A percentile compares a stretch with the other conserved stretches of the same genome.
phyloP scores from a whole-genome alignment of 108 stramenopile species.

The Nannochloropsis granulata region DNA sequence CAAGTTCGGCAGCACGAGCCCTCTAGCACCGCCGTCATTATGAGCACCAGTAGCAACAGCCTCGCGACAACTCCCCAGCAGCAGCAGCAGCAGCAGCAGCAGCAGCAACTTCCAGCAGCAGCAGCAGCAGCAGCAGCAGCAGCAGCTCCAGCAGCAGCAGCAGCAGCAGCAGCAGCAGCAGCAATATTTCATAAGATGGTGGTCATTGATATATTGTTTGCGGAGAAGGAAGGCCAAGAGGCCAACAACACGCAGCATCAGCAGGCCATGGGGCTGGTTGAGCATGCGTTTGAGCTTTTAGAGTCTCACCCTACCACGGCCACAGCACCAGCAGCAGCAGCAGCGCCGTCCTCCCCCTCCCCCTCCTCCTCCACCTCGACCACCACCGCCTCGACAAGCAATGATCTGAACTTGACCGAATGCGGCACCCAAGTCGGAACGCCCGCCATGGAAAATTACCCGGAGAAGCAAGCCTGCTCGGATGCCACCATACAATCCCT shows the following conservation, averaged over 20 bases:
- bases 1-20: too few relatives aligned
- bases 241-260: not conserved
- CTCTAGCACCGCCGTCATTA: too few relatives aligned
- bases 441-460: too few relatives aligned
- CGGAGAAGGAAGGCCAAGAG: not conserved
- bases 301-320: too few relatives aligned
- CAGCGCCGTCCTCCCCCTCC: not conserved
- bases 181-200: not conserved
- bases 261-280: not conserved
- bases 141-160: too few relatives aligned
- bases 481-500: not conserved
- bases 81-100: slow-evolving; percentile 13
- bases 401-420: not conserved
- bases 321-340: not conserved
- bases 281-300: not conserved
- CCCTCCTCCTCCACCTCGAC: not conserved
- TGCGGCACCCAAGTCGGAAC: not conserved
- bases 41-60: too few relatives aligned
- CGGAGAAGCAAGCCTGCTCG: not conserved
- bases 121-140: not conserved
- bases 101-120: slow-evolving; percentile 66
- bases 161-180: too few relatives aligned
- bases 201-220: too few relatives aligned
- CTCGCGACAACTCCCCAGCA: too few relatives aligned
- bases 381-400: not conserved